Base-by-base conservation (phyloP, 371 early-diverging fungal species). In the Mucor plumbeus region DNA sequence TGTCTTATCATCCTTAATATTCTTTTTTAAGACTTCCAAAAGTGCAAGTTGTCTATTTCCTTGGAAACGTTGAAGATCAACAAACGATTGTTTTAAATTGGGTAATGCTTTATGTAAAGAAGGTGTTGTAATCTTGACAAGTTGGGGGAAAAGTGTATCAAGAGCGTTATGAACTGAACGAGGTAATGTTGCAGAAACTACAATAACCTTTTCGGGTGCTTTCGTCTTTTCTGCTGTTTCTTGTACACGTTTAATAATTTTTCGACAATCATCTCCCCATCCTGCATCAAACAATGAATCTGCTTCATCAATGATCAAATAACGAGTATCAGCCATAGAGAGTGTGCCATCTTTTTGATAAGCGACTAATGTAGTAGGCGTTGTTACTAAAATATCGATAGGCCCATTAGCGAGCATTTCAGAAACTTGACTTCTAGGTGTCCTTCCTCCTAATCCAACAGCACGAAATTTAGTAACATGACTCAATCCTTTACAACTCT, bases 161-260 rank as follows among this genome's bases (percentile, higher is more conserved):
- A 97, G 72, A 7, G 75, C 70, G 10, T 83, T 81, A 50, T 87
- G 84, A 11, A 97, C 89, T 1, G 91, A 84, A 55, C 90, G 86
- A 33, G 98, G 96, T 61, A 97, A 68, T 0, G 98, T 97, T 1
- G 98, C 98, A 3, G 92, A 91, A 10, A 95, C 93, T 61, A 94
- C 76, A 11, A 85, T 80, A 26, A 85, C 75, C 35, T 83, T 79
- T 35, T 65, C 70, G 3, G 68, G 43, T 3, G 36, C 31, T 8
- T 62, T 60, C n/a, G 73, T n/a, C 57, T 63, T 50, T 48, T 61
- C 69, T 0, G 64, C 35, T 7, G 61, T 40, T 33, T 61, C 36
- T 26, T 64, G 61, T 5, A 77, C 58, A 7, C 63, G 58, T 59
- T 76, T 47, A 34, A 77, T 64, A 31, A 80, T 74, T 8, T 65